Evolutionary conservation across 306 rosid genomes (phyloP).

Genomic region (Lithocarpus polystachyus): DNA sequence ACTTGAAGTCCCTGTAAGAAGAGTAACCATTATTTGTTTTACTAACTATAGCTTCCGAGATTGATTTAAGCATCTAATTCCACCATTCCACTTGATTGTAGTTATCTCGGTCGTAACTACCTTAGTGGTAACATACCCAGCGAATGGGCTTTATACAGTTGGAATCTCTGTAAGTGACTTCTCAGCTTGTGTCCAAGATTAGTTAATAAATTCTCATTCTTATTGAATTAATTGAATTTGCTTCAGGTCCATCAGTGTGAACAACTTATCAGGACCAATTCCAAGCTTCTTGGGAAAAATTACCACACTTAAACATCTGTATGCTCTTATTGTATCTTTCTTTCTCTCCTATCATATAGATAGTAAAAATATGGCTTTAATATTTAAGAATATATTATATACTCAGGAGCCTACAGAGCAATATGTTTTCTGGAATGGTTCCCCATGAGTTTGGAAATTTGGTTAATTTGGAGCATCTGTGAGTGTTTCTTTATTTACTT

Average conservation of each 20-base stretch:
- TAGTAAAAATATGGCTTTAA: background rate
- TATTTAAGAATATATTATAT: background rate
- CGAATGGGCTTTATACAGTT: constrained; percentile 25
- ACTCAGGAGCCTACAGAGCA: constrained; percentile 25
- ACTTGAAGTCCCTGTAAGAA: constrained; percentile 20
- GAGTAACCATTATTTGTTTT: background rate
- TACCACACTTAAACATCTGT: constrained; percentile 8
- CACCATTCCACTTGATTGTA: background rate
- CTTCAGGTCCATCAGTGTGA: constrained; percentile 6
- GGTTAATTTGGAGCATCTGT: constrained; percentile 19
- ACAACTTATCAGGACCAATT: constrained; percentile 31
- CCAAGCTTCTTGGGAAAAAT: constrained; percentile 24
- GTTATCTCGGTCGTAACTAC: constrained; percentile 18
- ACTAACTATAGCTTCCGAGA: background rate
- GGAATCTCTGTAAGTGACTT: constrained; percentile 22
- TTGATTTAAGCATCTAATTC: background rate
- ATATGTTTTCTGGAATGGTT: background rate
- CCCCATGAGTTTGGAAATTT: constrained; percentile 14
- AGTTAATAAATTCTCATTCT: too few species aligned
- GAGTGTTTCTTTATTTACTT: background rate
- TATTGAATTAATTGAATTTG: background rate
- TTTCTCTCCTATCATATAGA: background rate
- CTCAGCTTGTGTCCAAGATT: background rate
- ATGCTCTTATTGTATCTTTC: background rate
- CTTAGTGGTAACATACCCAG: constrained; percentile 26